A percentile compares a stretch with the other conserved stretches of the same genome.
Evolutionary conservation across 1,284 basidiomycete genomes (phyloP).

Genomic region (Ceratobasidium sp.): DNA sequence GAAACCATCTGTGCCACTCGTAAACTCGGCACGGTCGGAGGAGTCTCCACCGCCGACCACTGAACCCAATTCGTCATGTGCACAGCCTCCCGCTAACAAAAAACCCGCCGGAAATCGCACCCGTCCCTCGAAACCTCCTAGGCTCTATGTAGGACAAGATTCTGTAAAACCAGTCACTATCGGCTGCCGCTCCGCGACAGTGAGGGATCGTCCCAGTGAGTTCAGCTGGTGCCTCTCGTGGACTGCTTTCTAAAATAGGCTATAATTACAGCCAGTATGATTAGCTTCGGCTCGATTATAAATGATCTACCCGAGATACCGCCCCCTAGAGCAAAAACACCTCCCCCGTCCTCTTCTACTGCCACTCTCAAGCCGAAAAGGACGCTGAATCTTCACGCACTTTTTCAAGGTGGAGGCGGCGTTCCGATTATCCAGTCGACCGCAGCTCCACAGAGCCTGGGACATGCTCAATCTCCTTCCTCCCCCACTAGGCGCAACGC

Average conservation of each 20-base stretch:
- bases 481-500: not conserved
- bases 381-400: constrained; percentile 55
- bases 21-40: constrained; percentile 34
- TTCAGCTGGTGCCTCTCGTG: not conserved
- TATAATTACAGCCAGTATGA: constrained; percentile 16
- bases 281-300: constrained; percentile 38
- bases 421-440: constrained; percentile 39
- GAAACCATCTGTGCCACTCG: constrained; percentile 33
- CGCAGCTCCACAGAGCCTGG: not conserved
- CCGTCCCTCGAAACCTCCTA: constrained; percentile 21
- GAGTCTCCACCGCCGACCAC: constrained; percentile 17
- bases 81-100: constrained; percentile 40
- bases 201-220: constrained; percentile 27
- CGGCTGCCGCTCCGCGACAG: constrained; percentile 1
- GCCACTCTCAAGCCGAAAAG: constrained; percentile 25
- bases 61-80: constrained; percentile 27
- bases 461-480: constrained; percentile 12
- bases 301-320: not conserved
- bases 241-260: not conserved
- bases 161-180: constrained; percentile 27
- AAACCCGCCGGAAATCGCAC: constrained; percentile 18
- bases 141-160: constrained; percentile 13
- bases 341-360: constrained; percentile 7
- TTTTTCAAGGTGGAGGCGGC: constrained; percentile 49
- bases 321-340: not conserved